Evolutionary conservation across 768 basidiomycete species (phyloP).

Genomic region (Cystofilobasidium bisporidii): DNA sequence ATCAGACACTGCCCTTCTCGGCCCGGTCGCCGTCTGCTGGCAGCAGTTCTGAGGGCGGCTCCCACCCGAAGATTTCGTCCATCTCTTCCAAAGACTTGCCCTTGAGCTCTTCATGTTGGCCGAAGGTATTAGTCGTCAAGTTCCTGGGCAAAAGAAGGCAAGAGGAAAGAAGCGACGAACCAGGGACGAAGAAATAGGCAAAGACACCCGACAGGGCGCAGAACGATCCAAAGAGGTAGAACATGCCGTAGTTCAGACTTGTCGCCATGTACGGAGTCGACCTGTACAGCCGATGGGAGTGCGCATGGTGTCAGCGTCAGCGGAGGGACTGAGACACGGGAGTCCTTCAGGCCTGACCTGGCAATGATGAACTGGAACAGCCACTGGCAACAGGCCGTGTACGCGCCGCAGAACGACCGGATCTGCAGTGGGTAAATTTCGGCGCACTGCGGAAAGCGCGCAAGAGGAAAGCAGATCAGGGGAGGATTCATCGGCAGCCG

Average conservation of each 20-base stretch:
- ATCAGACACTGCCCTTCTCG: not conserved
- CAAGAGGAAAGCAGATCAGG: too few species aligned
- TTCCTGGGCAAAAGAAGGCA: not conserved
- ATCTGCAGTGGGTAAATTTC: conserved; percentile 33
- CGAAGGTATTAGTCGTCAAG: too few species aligned
- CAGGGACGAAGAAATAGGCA: conserved; percentile 14
- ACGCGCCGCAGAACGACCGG: conserved; percentile 28
- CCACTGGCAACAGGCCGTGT: conserved; percentile 29
- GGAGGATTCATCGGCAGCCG: too few species aligned
- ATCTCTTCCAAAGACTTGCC: not conserved
- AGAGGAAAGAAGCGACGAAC: not conserved
- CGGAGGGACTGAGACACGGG: too few species aligned
- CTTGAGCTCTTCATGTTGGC: too few species aligned
- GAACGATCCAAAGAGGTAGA: conserved; percentile 26
- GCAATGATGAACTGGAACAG: conserved; percentile 32
- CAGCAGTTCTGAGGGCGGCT: not conserved
- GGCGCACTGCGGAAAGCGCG: conserved; percentile 18
- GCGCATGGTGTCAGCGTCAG: too few species aligned
- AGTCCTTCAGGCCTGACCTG: too few species aligned
- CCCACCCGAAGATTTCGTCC: conserved; percentile 6
- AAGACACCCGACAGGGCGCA: not conserved
- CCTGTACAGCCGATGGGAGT: too few species aligned
- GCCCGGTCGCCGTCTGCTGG: not conserved
- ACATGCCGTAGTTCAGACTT: conserved; percentile 23
- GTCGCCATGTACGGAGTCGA: conserved; percentile 29